Percentiles rank a stretch among this genome's conserved stretches.
Conservation (phyloP, 2,329 filamentous ascomycete species). For the Cryoendolithus antarcticus region DNA sequence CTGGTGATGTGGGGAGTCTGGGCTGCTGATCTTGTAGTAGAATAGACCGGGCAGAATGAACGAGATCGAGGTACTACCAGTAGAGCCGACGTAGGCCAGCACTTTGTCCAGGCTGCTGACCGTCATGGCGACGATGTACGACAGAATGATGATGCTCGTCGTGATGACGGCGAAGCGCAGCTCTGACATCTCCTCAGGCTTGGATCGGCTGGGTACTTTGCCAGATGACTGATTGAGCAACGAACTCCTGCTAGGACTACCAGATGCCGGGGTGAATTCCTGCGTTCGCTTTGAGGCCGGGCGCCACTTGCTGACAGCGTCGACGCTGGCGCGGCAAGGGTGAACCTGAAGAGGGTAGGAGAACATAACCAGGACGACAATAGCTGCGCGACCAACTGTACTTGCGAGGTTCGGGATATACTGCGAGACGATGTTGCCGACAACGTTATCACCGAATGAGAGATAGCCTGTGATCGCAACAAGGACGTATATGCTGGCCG, state of each 20-base stretch:
- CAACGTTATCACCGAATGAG: slow-evolving; percentile 81
- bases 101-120: slow-evolving; percentile 83
- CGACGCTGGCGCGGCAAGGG: slow-evolving; percentile 86
- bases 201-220: slow-evolving; percentile 14
- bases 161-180: slow-evolving; percentile 81
- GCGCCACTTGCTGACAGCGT: slow-evolving; percentile 89
- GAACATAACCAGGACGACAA: slow-evolving; percentile 91
- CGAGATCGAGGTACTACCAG: slow-evolving; percentile 86
- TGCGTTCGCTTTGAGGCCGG: slow-evolving; percentile 31
- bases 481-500: slow-evolving; percentile 75
- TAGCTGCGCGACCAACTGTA: slow-evolving; percentile 87
- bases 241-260: slow-evolving; percentile 18
- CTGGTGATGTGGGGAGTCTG: slow-evolving; percentile 76
- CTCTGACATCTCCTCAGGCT: slow-evolving; percentile 58
- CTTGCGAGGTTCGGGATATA: slow-evolving; percentile 69
- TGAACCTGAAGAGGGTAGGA: slow-evolving; percentile 93
- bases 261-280: slow-evolving; percentile 16
- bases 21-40: slow-evolving; percentile 95
- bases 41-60: slow-evolving; percentile 95
- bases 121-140: slow-evolving; percentile 80
- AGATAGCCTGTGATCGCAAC: slow-evolving; percentile 93
- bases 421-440: slow-evolving; percentile 89
- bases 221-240: slow-evolving; percentile 9
- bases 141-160: slow-evolving; percentile 68
- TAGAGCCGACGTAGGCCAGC: slow-evolving; percentile 87